Conservation (phyloP, 1,284 basidiomycete genomes). For the Pisolithus thermaeus region DNA sequence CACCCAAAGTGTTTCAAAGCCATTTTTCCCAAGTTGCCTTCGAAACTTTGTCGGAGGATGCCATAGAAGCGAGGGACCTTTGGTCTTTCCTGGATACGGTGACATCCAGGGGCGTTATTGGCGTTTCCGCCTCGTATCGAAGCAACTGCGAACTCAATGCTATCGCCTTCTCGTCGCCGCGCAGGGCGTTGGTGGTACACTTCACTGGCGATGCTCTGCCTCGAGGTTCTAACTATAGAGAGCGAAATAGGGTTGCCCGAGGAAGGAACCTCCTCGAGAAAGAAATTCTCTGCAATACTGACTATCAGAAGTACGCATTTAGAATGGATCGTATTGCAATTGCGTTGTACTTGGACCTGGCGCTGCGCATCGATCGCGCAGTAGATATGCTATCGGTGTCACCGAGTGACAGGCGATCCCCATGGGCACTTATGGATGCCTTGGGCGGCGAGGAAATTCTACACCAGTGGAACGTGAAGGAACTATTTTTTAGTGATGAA, state of each 20-base stretch:
- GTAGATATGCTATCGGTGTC: conserved; percentile 41
- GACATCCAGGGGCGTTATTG: not conserved
- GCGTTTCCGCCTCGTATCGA: not conserved
- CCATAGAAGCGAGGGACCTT: not conserved
- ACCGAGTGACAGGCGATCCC: conserved; percentile 25
- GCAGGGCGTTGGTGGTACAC: not conserved
- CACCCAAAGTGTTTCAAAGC: not conserved
- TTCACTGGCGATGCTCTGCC: not conserved
- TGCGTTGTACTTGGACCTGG: conserved; percentile 36
- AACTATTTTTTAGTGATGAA: conserved; percentile 32
- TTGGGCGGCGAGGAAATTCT: conserved; percentile 33
- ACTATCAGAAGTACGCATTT: conserved; percentile 34
- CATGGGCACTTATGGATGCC: conserved; percentile 32
- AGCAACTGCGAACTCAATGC: not conserved
- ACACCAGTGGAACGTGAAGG: conserved; percentile 24
- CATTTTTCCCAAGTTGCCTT: not conserved
- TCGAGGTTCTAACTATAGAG: not conserved
- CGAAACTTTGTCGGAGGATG: not conserved
- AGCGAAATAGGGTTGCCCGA: not conserved
- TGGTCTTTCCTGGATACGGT: not conserved
- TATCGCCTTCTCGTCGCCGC: not conserved
- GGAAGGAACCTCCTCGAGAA: conserved; percentile 25
- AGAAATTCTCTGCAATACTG: conserved; percentile 26
- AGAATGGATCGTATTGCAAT: conserved; percentile 39
- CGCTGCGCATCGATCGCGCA: conserved; percentile 33